Base-by-base conservation (phyloP, 164 flowering plant genomes). In the Euptelea pleiosperma region DNA sequence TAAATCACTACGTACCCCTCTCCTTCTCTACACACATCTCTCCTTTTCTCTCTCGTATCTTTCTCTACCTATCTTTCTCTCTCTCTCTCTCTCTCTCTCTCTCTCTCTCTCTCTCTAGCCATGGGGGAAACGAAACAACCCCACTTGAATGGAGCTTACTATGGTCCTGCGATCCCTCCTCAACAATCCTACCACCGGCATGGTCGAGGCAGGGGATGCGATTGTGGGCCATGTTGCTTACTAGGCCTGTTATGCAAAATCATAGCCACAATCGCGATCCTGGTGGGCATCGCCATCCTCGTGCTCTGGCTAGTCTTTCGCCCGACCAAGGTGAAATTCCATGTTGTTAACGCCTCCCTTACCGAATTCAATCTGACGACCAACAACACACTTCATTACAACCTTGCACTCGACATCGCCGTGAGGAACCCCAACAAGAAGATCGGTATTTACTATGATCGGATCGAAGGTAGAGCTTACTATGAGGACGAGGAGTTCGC, bases 111-210 rank as follows among this genome's bases (percentile, higher is more conserved):
- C 35, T 61, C 50, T 51, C 45, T 26, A 10, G 30, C 31, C 47
- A 56, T 71, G 74, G 52, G 41, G 34, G 64, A 61, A n/a, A n/a
- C 53, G 0, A 57, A 67, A 26, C 70, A 58, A 54, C 29, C 57
- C 24, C 62, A 52, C 5, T 53, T 73, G 30, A 76, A 79, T 53
- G 78, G 77, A 4, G 74, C 76, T 33, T 74, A 64, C 56, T 73
- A 76, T 60, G 80, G 78, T 28, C 80, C 80, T 0, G 31, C 80
- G 2, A 60, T 76, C 52, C 83, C 80, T 25, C 77, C 83, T 5
- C 74, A 63, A 26, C 36, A 54, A 19, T 25, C 70, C 55, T 66
- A 59, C 63, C 56, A 68, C 62, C 55, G 70, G 49, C 79, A 47
- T 19, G 65, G 74, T 35, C 58, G 62, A 3, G 49, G 73, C 41